Conservation (phyloP, 164 flowering plant species). For the Annona cherimola region DNA sequence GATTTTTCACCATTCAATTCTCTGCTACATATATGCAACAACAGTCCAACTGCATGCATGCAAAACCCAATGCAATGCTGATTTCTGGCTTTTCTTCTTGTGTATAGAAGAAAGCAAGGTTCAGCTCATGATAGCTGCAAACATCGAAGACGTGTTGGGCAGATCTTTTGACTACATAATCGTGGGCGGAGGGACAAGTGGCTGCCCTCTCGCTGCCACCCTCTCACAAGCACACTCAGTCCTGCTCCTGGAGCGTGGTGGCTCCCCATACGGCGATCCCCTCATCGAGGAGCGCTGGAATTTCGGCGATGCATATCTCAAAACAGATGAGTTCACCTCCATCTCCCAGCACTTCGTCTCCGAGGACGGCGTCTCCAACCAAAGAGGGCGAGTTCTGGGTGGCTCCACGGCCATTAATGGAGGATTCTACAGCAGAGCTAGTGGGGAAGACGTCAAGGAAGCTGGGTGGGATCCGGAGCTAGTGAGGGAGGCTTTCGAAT, state of each 20-base stretch:
- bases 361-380: slow-evolving; percentile 64
- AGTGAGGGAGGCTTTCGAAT: slow-evolving; percentile 50
- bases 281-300: slow-evolving; percentile 31
- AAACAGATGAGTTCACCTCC: slow-evolving; percentile 38
- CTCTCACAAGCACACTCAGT: slow-evolving; percentile 54
- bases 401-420: slow-evolving; percentile 71
- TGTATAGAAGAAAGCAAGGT: slow-evolving; percentile 21
- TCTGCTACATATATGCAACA: no score
- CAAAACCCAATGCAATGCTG: no score
- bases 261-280: slow-evolving; percentile 55
- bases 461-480: slow-evolving; percentile 38
- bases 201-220: slow-evolving; percentile 75
- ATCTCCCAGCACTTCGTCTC: slow-evolving; percentile 60
- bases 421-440: slow-evolving; percentile 62
- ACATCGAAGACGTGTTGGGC: slow-evolving; percentile 22
- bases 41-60: no score
- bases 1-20: no score
- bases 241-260: slow-evolving; percentile 66
- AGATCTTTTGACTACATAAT: slow-evolving; percentile 60
- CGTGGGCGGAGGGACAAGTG: slow-evolving; percentile 80
- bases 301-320: slow-evolving; percentile 30
- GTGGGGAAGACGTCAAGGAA: slow-evolving; percentile 15
- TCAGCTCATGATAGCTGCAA: slow-evolving; percentile 25
- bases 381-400: slow-evolving; percentile 61
- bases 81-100: no score